Conservation (phyloP, 2,329 filamentous ascomycete genomes). For the Madurella mycetomatis region DNA sequence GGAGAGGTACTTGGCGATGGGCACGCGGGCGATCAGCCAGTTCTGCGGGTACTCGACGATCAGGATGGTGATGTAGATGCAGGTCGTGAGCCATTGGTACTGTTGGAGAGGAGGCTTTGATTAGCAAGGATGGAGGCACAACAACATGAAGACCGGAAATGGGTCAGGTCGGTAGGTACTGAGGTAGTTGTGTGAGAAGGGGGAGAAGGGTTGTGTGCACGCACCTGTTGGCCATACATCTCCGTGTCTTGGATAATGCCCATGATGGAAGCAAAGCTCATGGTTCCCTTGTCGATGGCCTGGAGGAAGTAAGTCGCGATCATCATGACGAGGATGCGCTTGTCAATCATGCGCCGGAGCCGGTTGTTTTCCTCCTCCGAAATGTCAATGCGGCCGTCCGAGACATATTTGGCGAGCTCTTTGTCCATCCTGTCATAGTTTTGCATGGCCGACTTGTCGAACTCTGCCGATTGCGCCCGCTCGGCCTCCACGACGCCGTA, state of each 20-base stretch:
- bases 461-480: constrained; percentile 24
- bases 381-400: constrained; percentile 52
- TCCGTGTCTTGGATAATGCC: constrained; percentile 49
- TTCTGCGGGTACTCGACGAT: constrained; percentile 70
- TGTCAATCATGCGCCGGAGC: constrained; percentile 62
- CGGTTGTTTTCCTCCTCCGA: constrained; percentile 55
- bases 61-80: constrained; percentile 68
- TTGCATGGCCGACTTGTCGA: constrained; percentile 47
- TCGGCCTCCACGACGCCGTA: constrained; percentile 8
- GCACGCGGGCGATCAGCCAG: constrained; percentile 47
- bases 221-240: constrained; percentile 36
- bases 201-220: background rate
- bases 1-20: constrained; percentile 63
- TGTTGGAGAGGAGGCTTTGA: constrained; percentile 29
- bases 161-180: no score
- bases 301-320: constrained; percentile 70
- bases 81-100: constrained; percentile 69
- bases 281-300: constrained; percentile 62
- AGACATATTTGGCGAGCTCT: constrained; percentile 67
- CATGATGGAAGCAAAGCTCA: constrained; percentile 63
- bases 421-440: constrained; percentile 55
- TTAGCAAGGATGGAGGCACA: no score
- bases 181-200: background rate
- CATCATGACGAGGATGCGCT: constrained; percentile 65
- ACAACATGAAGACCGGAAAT: no score